Base-by-base conservation (phyloP, 140 eudicot species). In the Stevia rebaudiana region DNA sequence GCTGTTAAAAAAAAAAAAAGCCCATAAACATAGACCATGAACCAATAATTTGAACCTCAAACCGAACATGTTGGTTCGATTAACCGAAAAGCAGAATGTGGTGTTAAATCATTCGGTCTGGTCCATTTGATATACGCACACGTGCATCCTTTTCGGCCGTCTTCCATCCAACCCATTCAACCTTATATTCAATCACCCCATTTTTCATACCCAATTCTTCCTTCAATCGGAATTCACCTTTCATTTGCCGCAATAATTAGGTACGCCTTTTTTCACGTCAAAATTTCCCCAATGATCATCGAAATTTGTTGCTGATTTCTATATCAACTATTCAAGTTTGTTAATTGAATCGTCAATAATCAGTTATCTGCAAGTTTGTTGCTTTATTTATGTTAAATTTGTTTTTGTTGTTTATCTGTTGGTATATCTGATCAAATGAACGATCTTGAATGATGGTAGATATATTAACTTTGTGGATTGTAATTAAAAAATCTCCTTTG, bases 221-320 rank as follows among this genome's bases (percentile, higher is more conserved):
- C 28, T 23, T 37, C 62, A 23, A 39, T 23, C 63, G 59, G 70
- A 65, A 47, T 65, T 48, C 13, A 50, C 71, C 61, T 52, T 37
- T 36, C 47, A 28, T 64, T 3, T 50, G 24, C 51, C 47, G 56
- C 49, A 41, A 54, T 22, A 16, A 22, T 67, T 68, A 68, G 73
- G 73, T 68, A 55, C 55, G 36, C 3, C 33, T 0, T 49, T 11
- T 23, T 52, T 18, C 57, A 4, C 55, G 5, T 28, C 3, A 25
- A 5, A 2, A 46, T 5, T 48, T 0, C 11, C 46, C 52, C 6
- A 40, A 61, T 8, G 11, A 21, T 66, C 51, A 37, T 66, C 72
- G 11, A 39, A 19, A 36, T 22, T 15, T 23, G 21, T 36, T 23
- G 13, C 41, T 51, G 25, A 8, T 39, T 24, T 54, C 12, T 25